Conservation (phyloP, 2,329 filamentous ascomycete species). For the Fusarium burgessii region DNA sequence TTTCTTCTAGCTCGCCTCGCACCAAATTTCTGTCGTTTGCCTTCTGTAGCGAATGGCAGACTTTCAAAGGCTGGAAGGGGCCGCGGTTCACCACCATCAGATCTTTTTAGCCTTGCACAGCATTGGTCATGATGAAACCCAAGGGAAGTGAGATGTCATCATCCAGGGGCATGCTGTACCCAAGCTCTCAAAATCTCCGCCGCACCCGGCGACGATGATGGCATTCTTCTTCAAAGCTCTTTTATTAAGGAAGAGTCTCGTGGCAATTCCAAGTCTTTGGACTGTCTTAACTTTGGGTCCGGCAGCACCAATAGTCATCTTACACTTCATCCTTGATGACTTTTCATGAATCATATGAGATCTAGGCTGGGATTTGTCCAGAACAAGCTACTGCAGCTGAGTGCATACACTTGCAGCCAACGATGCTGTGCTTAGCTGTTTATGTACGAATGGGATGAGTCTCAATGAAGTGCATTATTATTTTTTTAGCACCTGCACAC, state of each 20-base stretch:
- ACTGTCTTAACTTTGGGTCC: neutral
- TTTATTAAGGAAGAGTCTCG: neutral
- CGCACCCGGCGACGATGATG: constrained; percentile 33
- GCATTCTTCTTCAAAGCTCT: constrained; percentile 10
- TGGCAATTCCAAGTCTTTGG: neutral
- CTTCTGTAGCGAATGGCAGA: constrained; percentile 8
- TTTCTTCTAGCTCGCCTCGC: constrained; percentile 12
- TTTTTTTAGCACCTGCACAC: constrained; percentile 27
- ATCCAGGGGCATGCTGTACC: constrained; percentile 35
- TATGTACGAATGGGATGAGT: constrained; percentile 23
- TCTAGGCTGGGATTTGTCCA: constrained; percentile 1
- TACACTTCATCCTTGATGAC: constrained; percentile 1
- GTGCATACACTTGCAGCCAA: constrained; percentile 9
- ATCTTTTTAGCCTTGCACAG: constrained; percentile 16
- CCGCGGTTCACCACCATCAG: constrained; percentile 30
- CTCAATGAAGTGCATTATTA: constrained; percentile 12
- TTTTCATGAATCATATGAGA: neutral
- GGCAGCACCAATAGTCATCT: neutral
- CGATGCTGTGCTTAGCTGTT: neutral
- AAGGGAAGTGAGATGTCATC: constrained; percentile 37
- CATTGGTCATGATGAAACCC: constrained; percentile 24
- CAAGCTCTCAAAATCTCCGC: constrained; percentile 35
- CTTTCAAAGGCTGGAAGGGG: neutral
- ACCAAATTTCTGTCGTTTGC: constrained; percentile 20
- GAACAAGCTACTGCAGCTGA: constrained; percentile 27